A percentile compares a stretch with the other conserved stretches of the same genome.
Conservation (phyloP, 2,329 filamentous ascomycete genomes). For the Neoascochyta sp. region DNA sequence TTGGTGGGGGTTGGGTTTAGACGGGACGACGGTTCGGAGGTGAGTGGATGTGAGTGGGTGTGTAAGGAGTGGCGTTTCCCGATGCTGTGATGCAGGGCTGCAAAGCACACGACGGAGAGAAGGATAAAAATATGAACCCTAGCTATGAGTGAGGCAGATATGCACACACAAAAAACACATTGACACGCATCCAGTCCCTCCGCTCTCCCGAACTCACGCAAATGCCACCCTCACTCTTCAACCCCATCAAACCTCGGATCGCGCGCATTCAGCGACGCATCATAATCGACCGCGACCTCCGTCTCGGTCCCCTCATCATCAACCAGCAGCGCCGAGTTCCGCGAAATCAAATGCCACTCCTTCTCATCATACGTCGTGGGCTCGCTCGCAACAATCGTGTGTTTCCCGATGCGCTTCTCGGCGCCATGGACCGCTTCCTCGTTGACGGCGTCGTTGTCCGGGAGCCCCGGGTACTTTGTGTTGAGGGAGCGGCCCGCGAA, state of each 20-base stretch:
- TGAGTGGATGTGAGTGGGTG: too few species aligned
- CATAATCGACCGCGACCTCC: slow-evolving; percentile 39
- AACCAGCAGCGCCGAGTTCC: slow-evolving; percentile 47
- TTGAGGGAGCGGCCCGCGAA: slow-evolving; percentile 53
- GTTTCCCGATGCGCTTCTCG: slow-evolving; percentile 46
- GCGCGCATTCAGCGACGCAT: slow-evolving; percentile 38
- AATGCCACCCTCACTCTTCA: too few species aligned
- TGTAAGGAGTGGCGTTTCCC: too few species aligned
- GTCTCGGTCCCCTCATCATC: slow-evolving; percentile 40
- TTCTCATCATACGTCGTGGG: slow-evolving; percentile 52
- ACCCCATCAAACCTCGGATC: slow-evolving; percentile 37
- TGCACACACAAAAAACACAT: too few species aligned
- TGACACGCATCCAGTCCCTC: too few species aligned
- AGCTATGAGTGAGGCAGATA: too few species aligned
- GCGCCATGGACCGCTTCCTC: slow-evolving; percentile 34
- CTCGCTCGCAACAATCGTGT: slow-evolving; percentile 54
- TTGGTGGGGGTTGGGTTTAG: not conserved
- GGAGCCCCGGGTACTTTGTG: slow-evolving; percentile 50
- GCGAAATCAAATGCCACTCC: slow-evolving; percentile 52
- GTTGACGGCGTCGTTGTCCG: slow-evolving; percentile 41
- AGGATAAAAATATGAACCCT: too few species aligned
- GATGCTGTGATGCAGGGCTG: too few species aligned
- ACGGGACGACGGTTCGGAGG: not conserved
- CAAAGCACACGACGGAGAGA: too few species aligned
- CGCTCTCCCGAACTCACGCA: too few species aligned